These are phyloP conservation scores for Manihot esculenta DNA, from an alignment of 441 rosid species.

Conservation along the genomic window DNA sequence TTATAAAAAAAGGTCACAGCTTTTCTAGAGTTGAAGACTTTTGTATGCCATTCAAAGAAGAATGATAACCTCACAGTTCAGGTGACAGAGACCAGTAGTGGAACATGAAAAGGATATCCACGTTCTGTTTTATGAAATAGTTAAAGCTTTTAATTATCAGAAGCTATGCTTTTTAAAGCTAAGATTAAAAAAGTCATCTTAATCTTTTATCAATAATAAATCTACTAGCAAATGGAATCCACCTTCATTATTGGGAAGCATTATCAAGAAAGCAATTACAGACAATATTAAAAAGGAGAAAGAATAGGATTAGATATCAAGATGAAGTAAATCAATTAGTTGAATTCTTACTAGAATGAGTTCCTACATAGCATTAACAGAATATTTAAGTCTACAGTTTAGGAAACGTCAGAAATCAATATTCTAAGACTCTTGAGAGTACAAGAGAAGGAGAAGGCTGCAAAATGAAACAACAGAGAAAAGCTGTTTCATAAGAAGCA, in stretches of 20 bases:
- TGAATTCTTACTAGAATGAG: slow-evolving; percentile 9
- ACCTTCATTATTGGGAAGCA: neutral
- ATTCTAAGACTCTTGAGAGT: too few species aligned
- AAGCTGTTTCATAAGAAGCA: slow-evolving; percentile 23
- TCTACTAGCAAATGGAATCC: slow-evolving; percentile 22
- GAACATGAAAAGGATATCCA: too few species aligned
- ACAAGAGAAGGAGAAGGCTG: neutral
- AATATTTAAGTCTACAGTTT: slow-evolving; percentile 2
- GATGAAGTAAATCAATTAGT: neutral
- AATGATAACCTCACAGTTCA: too few species aligned
- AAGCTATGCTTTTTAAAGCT: neutral
- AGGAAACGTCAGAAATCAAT: neutral
- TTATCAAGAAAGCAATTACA: neutral
- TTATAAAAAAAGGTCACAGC: neutral
- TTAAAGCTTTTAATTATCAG: neutral
- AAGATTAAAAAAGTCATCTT: neutral
- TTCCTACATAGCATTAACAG: neutral
- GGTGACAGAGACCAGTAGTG: too few species aligned
- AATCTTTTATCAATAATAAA: neutral
- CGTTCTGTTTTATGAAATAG: too few species aligned
- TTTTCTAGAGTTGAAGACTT: too few species aligned
- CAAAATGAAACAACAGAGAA: slow-evolving; percentile 36
- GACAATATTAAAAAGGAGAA: neutral
- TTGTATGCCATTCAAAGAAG: too few species aligned
- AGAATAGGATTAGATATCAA: neutral